A percentile compares a stretch with the other conserved stretches of the same genome.
These are phyloP conservation scores for Botrytis byssoidea DNA, from an alignment of 2,329 filamentous ascomycete species.

Conservation along the genomic window DNA sequence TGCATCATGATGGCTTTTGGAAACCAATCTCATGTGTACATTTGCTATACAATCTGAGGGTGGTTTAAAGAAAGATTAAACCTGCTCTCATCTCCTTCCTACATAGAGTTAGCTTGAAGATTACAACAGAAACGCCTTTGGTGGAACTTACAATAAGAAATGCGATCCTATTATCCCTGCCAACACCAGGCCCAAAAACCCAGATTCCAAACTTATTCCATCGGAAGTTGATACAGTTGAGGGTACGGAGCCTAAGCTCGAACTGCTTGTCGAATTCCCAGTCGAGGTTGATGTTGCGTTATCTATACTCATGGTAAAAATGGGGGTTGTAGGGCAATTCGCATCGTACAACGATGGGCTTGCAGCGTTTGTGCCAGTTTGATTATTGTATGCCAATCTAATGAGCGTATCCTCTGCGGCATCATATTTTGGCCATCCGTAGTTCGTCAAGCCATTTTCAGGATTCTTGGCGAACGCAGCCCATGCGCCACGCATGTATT, in stretches of 20 bases:
- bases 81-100: background rate
- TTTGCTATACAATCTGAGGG: background rate
- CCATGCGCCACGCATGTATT: constrained; percentile 43
- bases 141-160: background rate
- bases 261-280: background rate
- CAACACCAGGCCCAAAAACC: background rate
- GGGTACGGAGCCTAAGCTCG: background rate
- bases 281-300: background rate
- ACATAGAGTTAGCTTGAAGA: too few relatives aligned
- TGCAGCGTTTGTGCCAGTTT: constrained; percentile 20
- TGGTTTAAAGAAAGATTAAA: background rate
- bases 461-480: constrained; percentile 44
- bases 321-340: background rate
- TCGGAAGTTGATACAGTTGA: background rate
- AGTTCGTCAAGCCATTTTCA: constrained; percentile 37
- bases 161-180: background rate
- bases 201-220: background rate
- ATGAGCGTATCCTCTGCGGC: constrained; percentile 17
- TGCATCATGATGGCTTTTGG: background rate
- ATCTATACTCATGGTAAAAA: too few relatives aligned
- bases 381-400: constrained; percentile 23
- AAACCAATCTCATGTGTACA: background rate
- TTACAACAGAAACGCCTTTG: background rate
- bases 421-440: constrained; percentile 30
- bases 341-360: constrained; percentile 17